These are phyloP conservation scores for Pseudozyma flocculosa DNA, from an alignment of 1,284 basidiomycete species.

Conservation along the genomic window DNA sequence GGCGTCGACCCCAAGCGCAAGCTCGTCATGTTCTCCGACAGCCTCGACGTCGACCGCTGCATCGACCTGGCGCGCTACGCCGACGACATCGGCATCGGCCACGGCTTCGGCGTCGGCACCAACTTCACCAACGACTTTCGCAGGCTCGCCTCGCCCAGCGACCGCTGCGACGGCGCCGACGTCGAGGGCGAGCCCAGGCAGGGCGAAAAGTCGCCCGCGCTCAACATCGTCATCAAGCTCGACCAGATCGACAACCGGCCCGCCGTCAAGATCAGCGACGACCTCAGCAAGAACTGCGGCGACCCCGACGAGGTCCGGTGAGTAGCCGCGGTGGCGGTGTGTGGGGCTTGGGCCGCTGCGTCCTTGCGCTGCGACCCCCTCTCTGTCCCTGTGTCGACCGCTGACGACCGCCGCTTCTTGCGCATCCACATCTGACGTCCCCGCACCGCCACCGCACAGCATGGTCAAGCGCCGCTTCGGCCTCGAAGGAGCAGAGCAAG, in stretches of 20 bases:
- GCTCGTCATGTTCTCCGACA: slow-evolving; percentile 54
- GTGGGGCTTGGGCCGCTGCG: too few species aligned
- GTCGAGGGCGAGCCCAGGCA: neutral
- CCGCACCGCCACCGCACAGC: neutral
- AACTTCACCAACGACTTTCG: slow-evolving; percentile 49
- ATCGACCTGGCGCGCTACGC: slow-evolving; percentile 37
- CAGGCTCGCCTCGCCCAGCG: neutral
- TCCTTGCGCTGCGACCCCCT: neutral
- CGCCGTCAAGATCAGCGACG: slow-evolving; percentile 56
- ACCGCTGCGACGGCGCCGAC: neutral
- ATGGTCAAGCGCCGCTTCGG: slow-evolving; percentile 31
- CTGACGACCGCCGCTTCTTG: too few species aligned
- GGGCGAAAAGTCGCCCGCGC: slow-evolving; percentile 26
- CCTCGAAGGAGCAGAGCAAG: slow-evolving; percentile 8
- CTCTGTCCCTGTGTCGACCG: neutral
- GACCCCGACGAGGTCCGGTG: slow-evolving; percentile 41
- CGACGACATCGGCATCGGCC: slow-evolving; percentile 45
- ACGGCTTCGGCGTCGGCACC: slow-evolving; percentile 52
- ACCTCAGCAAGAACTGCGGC: slow-evolving; percentile 56
- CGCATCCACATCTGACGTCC: too few species aligned
- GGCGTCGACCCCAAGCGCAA: slow-evolving; percentile 49
- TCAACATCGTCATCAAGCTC: slow-evolving; percentile 57
- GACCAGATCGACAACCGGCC: slow-evolving; percentile 38
- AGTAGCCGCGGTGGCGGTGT: slow-evolving; percentile 1
- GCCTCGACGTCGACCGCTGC: slow-evolving; percentile 44